Evolutionary conservation across 129 eudicot species (phyloP), one percentile per base, ranked within the genome.

Genomic region (Ambrosia artemisiifolia): DNA sequence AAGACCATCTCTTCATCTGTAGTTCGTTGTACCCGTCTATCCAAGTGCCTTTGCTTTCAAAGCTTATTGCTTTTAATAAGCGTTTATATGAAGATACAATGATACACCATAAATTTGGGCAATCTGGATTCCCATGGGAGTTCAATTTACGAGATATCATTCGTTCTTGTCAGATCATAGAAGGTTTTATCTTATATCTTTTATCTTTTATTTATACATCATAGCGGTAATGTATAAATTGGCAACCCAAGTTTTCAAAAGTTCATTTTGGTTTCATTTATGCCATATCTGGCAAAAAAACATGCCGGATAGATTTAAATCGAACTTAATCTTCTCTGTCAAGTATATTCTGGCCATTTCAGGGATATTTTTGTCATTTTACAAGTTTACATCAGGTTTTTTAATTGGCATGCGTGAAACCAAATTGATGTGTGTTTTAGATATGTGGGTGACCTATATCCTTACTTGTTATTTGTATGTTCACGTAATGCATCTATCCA

Each of bases 91-190:
- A 90, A 69, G 99, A 88, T 42, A 95, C 89, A 28, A 95, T 95
- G 99, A 8, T 84, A 63, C 14, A 74, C 56, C 91, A 83, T 53
- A 95, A 78, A 63, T 95, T 86, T 73, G 97, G 94, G 63, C 99
- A 86, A 78, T 84, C 86, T 53, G 99, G 99, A 44, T 95, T 96
- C 62, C 99, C 99, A 1, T 95, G 99, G 99, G 99, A 95, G 78
- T 95, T 95, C 74, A 95, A 95, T 81, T 85, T 95, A 48, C 89
- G 99, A 38, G 99, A 95, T 78, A 73, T 95, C 56, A 77, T 84
- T 33, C 96, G 99, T 71, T 95, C 99, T 36, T 95, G 99, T 62
- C 78, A 95, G 83, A 81, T 95, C 35, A 90, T 95, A 48, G 71
- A 87, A 84, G 96, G 98, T 88, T 40, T 12, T 40, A 59, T 34